A percentile compares a stretch with the other conserved stretches of the same genome.
Conservation (phyloP, 441 rosid species). For the Gossypium trilobum region DNA sequence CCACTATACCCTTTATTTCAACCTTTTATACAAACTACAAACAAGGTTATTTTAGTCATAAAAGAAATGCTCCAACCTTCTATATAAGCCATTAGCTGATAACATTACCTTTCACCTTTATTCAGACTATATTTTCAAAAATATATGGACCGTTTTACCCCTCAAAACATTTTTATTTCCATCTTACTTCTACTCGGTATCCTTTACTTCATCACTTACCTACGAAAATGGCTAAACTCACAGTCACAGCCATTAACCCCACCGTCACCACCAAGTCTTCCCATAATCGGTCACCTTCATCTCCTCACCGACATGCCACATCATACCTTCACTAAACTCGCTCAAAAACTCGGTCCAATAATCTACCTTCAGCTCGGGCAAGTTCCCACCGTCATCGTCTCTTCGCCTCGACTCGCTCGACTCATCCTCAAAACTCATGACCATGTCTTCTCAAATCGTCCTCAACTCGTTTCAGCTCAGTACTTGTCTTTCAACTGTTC, state of each 20-base stretch:
- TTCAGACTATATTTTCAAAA: background rate
- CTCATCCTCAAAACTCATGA: slow-evolving; percentile 34
- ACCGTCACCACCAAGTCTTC: slow-evolving; percentile 20
- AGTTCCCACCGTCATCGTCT: slow-evolving; percentile 32
- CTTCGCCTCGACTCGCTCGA: slow-evolving; percentile 27
- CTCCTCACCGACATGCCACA: slow-evolving; percentile 32
- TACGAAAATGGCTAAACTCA: background rate
- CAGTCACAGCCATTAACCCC: slow-evolving; percentile 6
- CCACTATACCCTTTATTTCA: background rate
- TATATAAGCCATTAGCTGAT: background rate
- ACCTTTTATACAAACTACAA: background rate
- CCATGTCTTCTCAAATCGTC: slow-evolving; percentile 28
- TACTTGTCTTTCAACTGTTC: slow-evolving; percentile 35
- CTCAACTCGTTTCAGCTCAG: slow-evolving; percentile 28
- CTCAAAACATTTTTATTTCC: background rate
- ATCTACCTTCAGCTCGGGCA: slow-evolving; percentile 37
- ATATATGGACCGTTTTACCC: background rate
- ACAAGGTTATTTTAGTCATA: background rate
- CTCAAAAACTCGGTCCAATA: slow-evolving; percentile 30
- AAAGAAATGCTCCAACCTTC: background rate
- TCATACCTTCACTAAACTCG: slow-evolving; percentile 21
- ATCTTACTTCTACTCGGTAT: background rate
- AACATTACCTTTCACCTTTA: no score
- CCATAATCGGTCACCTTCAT: slow-evolving; percentile 43
- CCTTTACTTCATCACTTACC: background rate